Evolutionary conservation across 345 rosid species (phyloP), one percentile per base, ranked within the genome.

Genomic region (Salix exigua): DNA sequence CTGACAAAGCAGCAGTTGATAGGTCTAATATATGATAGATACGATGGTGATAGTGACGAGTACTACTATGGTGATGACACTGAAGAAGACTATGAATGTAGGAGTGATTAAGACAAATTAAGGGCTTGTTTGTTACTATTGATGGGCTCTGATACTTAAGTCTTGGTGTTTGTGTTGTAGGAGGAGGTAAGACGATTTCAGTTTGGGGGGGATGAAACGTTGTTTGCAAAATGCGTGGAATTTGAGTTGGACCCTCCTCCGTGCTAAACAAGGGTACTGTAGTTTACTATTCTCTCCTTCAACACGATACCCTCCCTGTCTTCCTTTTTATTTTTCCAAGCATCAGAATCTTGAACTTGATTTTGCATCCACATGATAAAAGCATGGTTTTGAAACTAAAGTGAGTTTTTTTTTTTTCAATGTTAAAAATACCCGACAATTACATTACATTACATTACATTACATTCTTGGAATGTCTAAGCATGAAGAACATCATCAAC

Each of bases 1-100:
- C 66, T 91, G 68, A 67, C 51, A 83, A 83, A 84, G 67, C 92
- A 86, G 75, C 86, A 76, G 72, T 79, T 76, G 63, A 79, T 71
- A 76, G 90, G 80, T 37, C 79, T 81, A 70, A 76, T 82, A 66
- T 74, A 74, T 58, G 80, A 77, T 37, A 77, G 40, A 40, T 79
- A 77, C 0, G 86, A 68, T 2, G 82, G 81, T 1, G 83, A 85
- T 21, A 82, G 85, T 0, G 78, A 82, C 50, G 84, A 83, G 9
- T 75, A 80, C 35, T 79, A 80, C 60, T 77, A 84, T 55, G 84
- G 78, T 8, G 69, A 85, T 17, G 80, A 81, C 14, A 13, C 63
- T 3, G 81, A 67, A 10, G 86, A 89, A 58, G 78, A 33, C 37
- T 5, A 33, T 0, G 37, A 78, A 46, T 73, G 64, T 17, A 66